These are phyloP conservation scores for Stipa capillata DNA, from an alignment of 176 grass and related monocot species.

Conservation along the genomic window DNA sequence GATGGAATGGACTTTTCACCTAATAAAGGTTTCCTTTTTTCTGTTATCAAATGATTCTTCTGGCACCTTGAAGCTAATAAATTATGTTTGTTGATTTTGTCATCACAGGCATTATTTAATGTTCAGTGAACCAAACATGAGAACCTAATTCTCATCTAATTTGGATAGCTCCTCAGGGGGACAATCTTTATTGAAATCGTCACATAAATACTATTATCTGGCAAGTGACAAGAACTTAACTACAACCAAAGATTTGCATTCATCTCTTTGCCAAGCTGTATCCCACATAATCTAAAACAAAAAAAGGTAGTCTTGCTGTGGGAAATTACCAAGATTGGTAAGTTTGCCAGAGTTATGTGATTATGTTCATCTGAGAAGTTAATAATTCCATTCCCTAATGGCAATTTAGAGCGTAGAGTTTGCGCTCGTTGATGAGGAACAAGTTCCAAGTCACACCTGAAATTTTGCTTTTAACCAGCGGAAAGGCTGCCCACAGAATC, in stretches of 20 bases:
- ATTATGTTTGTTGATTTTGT: background rate
- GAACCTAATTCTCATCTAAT: constrained; percentile 34
- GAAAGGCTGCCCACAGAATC: background rate
- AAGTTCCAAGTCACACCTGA: constrained; percentile 1
- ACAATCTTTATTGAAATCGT: background rate
- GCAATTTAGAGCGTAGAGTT: background rate
- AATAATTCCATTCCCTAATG: background rate
- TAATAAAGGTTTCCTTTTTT: constrained; percentile 32
- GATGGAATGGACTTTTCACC: constrained; percentile 20
- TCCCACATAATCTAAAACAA: background rate
- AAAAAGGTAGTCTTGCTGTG: background rate
- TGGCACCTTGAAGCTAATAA: constrained; percentile 31
- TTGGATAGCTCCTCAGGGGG: background rate
- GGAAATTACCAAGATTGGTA: background rate
- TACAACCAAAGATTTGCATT: constrained; percentile 4
- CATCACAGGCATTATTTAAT: background rate
- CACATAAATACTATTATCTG: background rate
- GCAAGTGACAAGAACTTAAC: background rate
- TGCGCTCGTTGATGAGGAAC: too few relatives aligned
- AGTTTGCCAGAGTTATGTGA: background rate
- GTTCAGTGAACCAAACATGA: constrained; percentile 18
- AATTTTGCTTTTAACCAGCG: constrained; percentile 5
- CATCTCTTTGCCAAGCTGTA: constrained; percentile 18
- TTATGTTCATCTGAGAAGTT: background rate
- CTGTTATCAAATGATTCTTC: background rate